These are phyloP conservation scores for Didymella arachidicola DNA, from an alignment of 2,329 filamentous ascomycete genomes.

Conservation along the genomic window DNA sequence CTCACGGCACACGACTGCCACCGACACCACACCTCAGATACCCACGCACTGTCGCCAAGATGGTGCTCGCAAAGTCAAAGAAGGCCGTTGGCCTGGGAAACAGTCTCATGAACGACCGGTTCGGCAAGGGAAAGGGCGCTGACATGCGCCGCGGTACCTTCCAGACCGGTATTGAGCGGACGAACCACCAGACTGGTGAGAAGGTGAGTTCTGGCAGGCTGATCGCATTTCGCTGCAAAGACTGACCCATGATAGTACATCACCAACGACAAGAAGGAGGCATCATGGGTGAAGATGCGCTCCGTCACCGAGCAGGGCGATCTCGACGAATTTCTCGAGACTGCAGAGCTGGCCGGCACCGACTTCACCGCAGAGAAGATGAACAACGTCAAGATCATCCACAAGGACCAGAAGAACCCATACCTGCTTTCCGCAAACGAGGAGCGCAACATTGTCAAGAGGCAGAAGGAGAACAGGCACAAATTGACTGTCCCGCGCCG, in stretches of 20 bases:
- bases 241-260: slow-evolving; percentile 70
- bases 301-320: slow-evolving; percentile 97
- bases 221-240: slow-evolving; percentile 10
- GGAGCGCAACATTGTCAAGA: slow-evolving; percentile 77
- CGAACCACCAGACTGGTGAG: slow-evolving; percentile 78
- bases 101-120: slow-evolving; percentile 97
- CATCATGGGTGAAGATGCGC: slow-evolving; percentile 98
- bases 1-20: slow-evolving; percentile 23
- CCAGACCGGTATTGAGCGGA: slow-evolving; percentile 71
- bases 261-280: slow-evolving; percentile 88
- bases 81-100: slow-evolving; percentile 95
- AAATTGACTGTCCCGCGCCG: slow-evolving; percentile 88
- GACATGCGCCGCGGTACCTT: slow-evolving; percentile 78
- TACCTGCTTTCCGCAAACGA: slow-evolving; percentile 87
- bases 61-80: slow-evolving; percentile 90
- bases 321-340: slow-evolving; percentile 94
- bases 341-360: slow-evolving; percentile 94
- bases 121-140: slow-evolving; percentile 87
- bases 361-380: slow-evolving; percentile 99
- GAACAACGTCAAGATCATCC: slow-evolving; percentile 99
- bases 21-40: slow-evolving; percentile 30
- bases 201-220: slow-evolving; percentile 57
- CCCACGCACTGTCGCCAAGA: slow-evolving; percentile 50
- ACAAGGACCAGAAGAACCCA: slow-evolving; percentile 94
- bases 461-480: slow-evolving; percentile 81